Evolutionary conservation across 23 red algal species (phyloP).

Genomic region (Gracilaria caudata): DNA sequence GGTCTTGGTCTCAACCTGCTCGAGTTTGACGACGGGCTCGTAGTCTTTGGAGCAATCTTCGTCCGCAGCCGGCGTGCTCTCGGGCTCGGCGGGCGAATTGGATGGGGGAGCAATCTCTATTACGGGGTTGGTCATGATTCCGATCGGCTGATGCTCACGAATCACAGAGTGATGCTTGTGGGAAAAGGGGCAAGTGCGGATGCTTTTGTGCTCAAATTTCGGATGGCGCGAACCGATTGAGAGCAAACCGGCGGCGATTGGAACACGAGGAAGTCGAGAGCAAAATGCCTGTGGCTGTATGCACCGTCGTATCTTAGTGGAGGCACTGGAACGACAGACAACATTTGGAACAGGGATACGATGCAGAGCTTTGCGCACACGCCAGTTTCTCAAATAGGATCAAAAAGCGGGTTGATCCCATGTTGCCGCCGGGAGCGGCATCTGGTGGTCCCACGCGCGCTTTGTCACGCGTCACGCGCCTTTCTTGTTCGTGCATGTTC

Average conservation of each 20-base stretch:
- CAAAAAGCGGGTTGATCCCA: neutral
- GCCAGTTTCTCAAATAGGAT: neutral
- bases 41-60: conserved; percentile 60
- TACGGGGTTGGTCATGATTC: conserved; percentile 41
- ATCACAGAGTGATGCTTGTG: neutral
- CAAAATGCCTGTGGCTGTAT: too few relatives aligned
- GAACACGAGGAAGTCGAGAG: neutral
- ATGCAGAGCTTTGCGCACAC: neutral
- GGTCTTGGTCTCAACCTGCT: conserved; percentile 64
- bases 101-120: conserved; percentile 23
- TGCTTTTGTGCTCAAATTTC: neutral
- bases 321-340: neutral
- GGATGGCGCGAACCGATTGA: neutral
- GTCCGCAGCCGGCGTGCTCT: conserved; percentile 36
- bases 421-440: neutral
- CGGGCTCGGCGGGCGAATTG: conserved; percentile 14
- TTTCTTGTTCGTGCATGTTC: too few relatives aligned
- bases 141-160: neutral
- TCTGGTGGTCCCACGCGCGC: too few relatives aligned
- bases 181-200: neutral
- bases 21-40: conserved; percentile 62
- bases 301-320: too few relatives aligned
- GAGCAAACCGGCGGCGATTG: neutral
- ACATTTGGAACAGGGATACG: neutral
- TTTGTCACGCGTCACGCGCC: neutral